These are phyloP conservation scores for Annulohypoxylon maeteangense DNA, from an alignment of 495 filamentous ascomycete genomes.

Conservation along the genomic window DNA sequence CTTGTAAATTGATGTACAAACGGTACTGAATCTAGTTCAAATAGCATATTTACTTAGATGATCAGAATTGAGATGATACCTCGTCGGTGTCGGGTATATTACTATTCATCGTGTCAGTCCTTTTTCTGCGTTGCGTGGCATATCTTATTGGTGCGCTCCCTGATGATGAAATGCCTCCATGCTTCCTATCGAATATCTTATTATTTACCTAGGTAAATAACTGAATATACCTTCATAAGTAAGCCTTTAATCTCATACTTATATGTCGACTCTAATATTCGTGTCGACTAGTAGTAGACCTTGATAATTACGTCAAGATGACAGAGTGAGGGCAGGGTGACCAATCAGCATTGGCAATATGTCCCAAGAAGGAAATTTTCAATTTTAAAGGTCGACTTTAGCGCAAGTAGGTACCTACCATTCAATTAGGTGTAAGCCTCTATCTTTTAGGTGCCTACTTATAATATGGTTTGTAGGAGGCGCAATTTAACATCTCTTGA, in stretches of 20 bases:
- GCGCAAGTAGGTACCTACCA: background rate
- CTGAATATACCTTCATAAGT: too few relatives aligned
- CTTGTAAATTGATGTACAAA: slow-evolving; percentile 13
- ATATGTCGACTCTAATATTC: background rate
- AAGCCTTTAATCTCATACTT: background rate
- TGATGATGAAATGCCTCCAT: background rate
- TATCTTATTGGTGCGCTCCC: background rate
- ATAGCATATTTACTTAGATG: background rate
- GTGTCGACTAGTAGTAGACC: too few relatives aligned
- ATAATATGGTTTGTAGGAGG: background rate
- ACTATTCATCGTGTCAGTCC: background rate
- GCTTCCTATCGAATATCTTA: too few relatives aligned
- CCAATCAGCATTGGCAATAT: background rate
- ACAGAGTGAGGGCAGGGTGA: background rate
- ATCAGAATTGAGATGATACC: background rate
- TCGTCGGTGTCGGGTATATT: background rate
- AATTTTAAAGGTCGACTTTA: background rate
- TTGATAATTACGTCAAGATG: background rate
- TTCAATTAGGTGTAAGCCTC: background rate
- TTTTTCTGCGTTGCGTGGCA: background rate
- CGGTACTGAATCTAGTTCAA: background rate
- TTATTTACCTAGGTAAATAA: too few relatives aligned
- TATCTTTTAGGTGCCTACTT: background rate
- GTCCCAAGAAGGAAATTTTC: background rate
- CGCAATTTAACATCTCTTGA: too few relatives aligned